phyloP scores from a whole-genome alignment of 1,284 basidiomycete species.

The Uromyces viciae-fabae region DNA sequence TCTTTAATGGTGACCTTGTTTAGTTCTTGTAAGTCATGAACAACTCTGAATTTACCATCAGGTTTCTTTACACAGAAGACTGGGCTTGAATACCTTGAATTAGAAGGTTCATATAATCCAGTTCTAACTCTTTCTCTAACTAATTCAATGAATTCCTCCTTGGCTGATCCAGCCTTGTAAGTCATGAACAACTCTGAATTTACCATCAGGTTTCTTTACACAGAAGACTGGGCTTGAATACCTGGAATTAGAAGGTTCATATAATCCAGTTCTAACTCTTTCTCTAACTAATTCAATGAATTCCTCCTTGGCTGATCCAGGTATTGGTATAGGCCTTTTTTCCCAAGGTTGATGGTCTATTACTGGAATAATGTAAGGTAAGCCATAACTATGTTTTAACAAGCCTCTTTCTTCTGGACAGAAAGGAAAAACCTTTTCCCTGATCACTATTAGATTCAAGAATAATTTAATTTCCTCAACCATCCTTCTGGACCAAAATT shows the following conservation, averaged over 20 bases:
- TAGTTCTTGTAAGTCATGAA: slow-evolving; percentile 1
- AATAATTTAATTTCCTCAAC: neutral
- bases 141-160: neutral
- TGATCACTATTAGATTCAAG: neutral
- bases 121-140: neutral
- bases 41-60: neutral
- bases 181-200: neutral
- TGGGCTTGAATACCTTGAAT: slow-evolving; percentile 3
- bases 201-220: neutral
- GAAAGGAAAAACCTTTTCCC: neutral
- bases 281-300: neutral
- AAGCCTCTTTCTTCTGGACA: slow-evolving; percentile 7
- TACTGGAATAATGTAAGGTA: slow-evolving; percentile 3
- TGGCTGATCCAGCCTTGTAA: no score
- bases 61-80: neutral
- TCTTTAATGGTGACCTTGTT: slow-evolving; percentile 22
- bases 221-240: slow-evolving; percentile 2
- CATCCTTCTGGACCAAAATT: slow-evolving; percentile 2
- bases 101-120: neutral
- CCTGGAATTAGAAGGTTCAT: neutral
- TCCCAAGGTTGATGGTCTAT: slow-evolving; percentile 10
- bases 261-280: neutral
- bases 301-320: neutral
- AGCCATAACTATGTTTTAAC: slow-evolving; percentile 1
- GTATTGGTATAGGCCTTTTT: slow-evolving; percentile 5